A percentile compares a stretch with the other conserved stretches of the same genome.
Conservation (phyloP, 805 yeast genomes). For the Metschnikowia proteae region DNA sequence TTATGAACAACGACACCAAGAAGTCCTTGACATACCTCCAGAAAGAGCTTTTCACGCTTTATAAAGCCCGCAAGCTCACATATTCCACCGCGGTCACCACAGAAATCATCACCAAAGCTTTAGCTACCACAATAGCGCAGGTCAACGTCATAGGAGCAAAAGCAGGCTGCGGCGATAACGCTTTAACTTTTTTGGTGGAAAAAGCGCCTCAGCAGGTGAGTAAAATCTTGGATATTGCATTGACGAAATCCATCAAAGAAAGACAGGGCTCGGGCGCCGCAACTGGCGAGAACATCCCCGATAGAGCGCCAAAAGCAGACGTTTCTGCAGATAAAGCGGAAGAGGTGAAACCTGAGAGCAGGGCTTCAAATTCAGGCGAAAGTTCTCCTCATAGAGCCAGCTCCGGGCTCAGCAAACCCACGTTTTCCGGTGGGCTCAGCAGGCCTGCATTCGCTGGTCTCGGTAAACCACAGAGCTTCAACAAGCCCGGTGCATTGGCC, state of each 20-base stretch:
- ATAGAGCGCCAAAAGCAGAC: not conserved
- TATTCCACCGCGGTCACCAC: conserved; percentile 81
- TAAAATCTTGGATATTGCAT: conserved; percentile 72
- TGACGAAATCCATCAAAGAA: conserved; percentile 67
- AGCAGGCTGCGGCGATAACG: conserved; percentile 76
- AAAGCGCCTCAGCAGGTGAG: conserved; percentile 79
- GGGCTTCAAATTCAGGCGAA: not conserved
- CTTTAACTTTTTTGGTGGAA: conserved; percentile 71
- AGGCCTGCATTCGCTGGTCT: conserved; percentile 25
- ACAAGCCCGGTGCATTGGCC: conserved; percentile 30
- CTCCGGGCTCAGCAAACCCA: conserved; percentile 21
- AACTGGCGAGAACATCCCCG: conserved; percentile 8
- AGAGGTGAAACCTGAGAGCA: not conserved
- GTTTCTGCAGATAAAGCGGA: not conserved
- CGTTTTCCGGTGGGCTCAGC: conserved; percentile 22
- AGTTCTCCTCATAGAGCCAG: not conserved
- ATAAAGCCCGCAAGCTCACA: conserved; percentile 67
- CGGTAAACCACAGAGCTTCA: conserved; percentile 25
- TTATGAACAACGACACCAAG: conserved; percentile 56
- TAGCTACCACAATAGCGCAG: conserved; percentile 90
- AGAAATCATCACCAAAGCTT: conserved; percentile 79
- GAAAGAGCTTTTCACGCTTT: conserved; percentile 75
- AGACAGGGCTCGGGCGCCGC: conserved; percentile 23
- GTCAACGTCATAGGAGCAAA: conserved; percentile 84
- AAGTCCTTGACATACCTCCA: conserved; percentile 79